phyloP scores from a whole-genome alignment of 2,329 filamentous ascomycete species.

The Fusarium nanum region DNA sequence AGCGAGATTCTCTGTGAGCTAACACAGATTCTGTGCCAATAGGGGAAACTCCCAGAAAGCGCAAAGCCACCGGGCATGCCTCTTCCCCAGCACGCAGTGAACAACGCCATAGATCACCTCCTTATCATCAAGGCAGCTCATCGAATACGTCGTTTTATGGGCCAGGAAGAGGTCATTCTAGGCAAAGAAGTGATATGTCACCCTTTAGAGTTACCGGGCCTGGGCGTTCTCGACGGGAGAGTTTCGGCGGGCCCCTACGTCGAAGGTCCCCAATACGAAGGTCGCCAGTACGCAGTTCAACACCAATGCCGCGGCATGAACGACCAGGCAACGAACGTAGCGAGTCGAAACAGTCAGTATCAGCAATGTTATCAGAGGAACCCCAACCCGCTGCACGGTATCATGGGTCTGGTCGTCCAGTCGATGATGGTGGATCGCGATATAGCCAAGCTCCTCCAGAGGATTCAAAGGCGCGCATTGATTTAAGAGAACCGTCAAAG shows the following conservation, averaged over 20 bases:
- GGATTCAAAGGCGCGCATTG: constrained; percentile 26
- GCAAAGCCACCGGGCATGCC: constrained; percentile 72
- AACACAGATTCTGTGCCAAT: constrained; percentile 58
- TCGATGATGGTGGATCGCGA: constrained; percentile 29
- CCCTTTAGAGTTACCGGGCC: constrained; percentile 49
- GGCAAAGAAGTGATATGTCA: constrained; percentile 54
- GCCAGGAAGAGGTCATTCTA: constrained; percentile 49
- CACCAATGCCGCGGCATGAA: constrained; percentile 42
- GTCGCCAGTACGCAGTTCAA: constrained; percentile 38
- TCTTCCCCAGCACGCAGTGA: constrained; percentile 47
- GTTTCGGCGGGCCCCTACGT: constrained; percentile 44
- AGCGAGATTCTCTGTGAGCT: constrained; percentile 57
- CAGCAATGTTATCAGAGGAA: constrained; percentile 49
- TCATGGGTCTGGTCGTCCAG: constrained; percentile 16
- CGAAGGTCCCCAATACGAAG: constrained; percentile 43
- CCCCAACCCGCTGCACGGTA: constrained; percentile 30
- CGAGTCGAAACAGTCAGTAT: constrained; percentile 52
- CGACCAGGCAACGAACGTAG: constrained; percentile 40
- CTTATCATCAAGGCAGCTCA: constrained; percentile 46
- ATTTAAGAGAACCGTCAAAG: constrained; percentile 25
- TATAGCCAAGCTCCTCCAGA: constrained; percentile 29
- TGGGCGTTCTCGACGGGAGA: constrained; percentile 43
- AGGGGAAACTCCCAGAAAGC: constrained; percentile 84
- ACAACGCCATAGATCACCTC: constrained; percentile 51
- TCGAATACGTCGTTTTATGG: constrained; percentile 43